phyloP scores from a whole-genome alignment of 83 land plant species.

The Picea engelmannii region DNA sequence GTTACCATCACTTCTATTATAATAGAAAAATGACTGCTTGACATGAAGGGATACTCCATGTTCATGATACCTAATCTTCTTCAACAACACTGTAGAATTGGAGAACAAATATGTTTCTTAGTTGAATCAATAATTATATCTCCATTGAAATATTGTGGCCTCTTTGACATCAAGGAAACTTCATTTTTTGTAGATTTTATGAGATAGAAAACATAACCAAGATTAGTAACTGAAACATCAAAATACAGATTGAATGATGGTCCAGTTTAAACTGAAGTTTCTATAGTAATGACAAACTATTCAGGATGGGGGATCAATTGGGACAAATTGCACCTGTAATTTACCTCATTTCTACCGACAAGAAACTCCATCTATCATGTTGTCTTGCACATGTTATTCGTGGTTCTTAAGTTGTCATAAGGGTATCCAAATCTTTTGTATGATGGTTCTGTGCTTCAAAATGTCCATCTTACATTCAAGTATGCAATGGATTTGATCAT shows the following conservation, averaged over 20 bases:
- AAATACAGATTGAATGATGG: conserved; percentile 72
- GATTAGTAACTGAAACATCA: conserved; percentile 83
- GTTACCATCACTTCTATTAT: conserved; percentile 22
- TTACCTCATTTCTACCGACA: too few species aligned
- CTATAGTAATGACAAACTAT: conserved; percentile 48
- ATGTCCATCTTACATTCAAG: too few species aligned
- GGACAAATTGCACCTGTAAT: conserved; percentile 20
- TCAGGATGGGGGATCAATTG: conserved; percentile 34
- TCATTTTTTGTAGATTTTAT: not conserved
- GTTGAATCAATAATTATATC: conserved; percentile 11
- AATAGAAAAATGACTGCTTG: conserved; percentile 14
- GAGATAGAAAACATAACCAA: conserved; percentile 32
- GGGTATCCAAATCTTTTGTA: too few species aligned
- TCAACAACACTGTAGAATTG: conserved; percentile 8
- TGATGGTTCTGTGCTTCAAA: too few species aligned
- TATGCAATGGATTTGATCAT: too few species aligned
- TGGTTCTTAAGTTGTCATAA: too few species aligned
- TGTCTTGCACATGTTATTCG: too few species aligned
- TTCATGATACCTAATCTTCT: not conserved
- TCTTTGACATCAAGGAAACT: not conserved
- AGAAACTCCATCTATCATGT: too few species aligned
- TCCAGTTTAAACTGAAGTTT: conserved; percentile 22
- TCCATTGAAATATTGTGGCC: conserved; percentile 14
- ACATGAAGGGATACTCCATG: conserved; percentile 15
- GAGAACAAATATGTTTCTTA: conserved; percentile 15